These are phyloP conservation scores for Bretziella fagacearum DNA, from an alignment of 2,329 filamentous ascomycete species.

Conservation along the genomic window DNA sequence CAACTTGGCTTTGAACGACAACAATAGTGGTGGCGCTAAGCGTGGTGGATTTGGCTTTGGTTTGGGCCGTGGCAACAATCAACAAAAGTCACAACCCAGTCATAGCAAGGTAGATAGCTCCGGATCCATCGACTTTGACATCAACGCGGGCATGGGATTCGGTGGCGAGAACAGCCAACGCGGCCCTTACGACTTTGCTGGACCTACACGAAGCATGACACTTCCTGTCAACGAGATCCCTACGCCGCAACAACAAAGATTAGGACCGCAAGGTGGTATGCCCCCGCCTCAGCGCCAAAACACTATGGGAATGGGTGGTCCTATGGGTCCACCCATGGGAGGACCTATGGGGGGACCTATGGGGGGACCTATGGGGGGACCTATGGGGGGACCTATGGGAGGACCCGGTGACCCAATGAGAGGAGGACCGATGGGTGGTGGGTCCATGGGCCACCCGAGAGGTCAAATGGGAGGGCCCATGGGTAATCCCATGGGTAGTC, in stretches of 20 bases:
- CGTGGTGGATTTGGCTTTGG: slow-evolving; percentile 10
- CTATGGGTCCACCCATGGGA: slow-evolving; percentile 23
- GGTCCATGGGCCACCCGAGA: not conserved
- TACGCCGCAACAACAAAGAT: slow-evolving; percentile 19
- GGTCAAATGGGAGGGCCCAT: slow-evolving; percentile 1
- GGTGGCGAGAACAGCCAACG: slow-evolving; percentile 17
- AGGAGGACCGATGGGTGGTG: slow-evolving; percentile 1
- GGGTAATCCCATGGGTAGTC: not conserved
- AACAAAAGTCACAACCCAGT: not conserved
- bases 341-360: slow-evolving; percentile 19
- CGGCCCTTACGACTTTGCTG: slow-evolving; percentile 27
- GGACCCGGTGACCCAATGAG: slow-evolving; percentile 4
- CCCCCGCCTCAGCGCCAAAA: slow-evolving; percentile 22
- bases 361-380: not conserved
- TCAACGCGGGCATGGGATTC: slow-evolving; percentile 22
- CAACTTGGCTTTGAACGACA: slow-evolving; percentile 7
- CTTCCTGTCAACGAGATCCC: slow-evolving; percentile 33
- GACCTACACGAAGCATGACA: slow-evolving; percentile 42
- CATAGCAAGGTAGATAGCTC: slow-evolving; percentile 9
- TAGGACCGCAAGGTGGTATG: slow-evolving; percentile 17
- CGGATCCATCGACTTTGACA: slow-evolving; percentile 20
- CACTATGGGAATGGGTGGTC: slow-evolving; percentile 30
- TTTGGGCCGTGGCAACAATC: slow-evolving; percentile 8
- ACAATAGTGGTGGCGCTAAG: not conserved
- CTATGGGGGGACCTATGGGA: slow-evolving; percentile 1